Percentiles rank a stretch among this genome's conserved stretches.
Conservation (phyloP, 2,329 filamentous ascomycete genomes). For the Aurifilum marmelostoma region DNA sequence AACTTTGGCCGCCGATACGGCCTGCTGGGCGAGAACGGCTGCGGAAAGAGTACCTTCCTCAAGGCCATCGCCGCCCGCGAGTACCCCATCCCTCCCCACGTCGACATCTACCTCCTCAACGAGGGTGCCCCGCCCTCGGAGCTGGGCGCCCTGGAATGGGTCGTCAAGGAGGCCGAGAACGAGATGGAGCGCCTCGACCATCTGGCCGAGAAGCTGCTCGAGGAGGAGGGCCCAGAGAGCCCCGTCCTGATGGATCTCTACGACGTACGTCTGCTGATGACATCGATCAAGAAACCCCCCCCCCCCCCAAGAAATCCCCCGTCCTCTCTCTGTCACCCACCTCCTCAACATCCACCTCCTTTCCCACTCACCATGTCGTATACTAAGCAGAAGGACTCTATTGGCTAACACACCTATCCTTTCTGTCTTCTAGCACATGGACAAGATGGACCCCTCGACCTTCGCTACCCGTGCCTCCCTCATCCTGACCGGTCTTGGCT, state of each 20-base stretch:
- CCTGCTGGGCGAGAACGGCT: constrained; percentile 97
- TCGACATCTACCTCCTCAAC: constrained; percentile 98
- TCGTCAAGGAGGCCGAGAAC: constrained; percentile 89
- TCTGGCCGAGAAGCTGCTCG: constrained; percentile 85
- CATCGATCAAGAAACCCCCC: neutral
- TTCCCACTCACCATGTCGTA: neutral
- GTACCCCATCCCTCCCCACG: constrained; percentile 91
- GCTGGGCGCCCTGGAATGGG: constrained; percentile 93
- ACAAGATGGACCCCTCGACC: constrained; percentile 97
- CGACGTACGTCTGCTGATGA: constrained; percentile 66
- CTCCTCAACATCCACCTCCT: too few relatives aligned
- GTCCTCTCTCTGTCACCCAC: too few relatives aligned
- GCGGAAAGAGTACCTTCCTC: constrained; percentile 96
- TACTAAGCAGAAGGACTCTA: neutral
- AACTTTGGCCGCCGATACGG: constrained; percentile 93
- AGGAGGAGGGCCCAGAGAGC: constrained; percentile 89
- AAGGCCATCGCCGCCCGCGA: constrained; percentile 94
- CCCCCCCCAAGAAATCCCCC: too few relatives aligned
- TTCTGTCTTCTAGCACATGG: constrained; percentile 74
- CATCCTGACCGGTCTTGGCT: constrained; percentile 97
- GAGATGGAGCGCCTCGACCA: constrained; percentile 91
- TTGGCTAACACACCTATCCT: constrained; percentile 30
- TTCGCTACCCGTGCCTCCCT: constrained; percentile 94
- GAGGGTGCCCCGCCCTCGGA: constrained; percentile 91
- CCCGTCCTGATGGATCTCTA: constrained; percentile 92